phyloP scores from a whole-genome alignment of 768 basidiomycete species.

The Kwoniella dendrophila region DNA sequence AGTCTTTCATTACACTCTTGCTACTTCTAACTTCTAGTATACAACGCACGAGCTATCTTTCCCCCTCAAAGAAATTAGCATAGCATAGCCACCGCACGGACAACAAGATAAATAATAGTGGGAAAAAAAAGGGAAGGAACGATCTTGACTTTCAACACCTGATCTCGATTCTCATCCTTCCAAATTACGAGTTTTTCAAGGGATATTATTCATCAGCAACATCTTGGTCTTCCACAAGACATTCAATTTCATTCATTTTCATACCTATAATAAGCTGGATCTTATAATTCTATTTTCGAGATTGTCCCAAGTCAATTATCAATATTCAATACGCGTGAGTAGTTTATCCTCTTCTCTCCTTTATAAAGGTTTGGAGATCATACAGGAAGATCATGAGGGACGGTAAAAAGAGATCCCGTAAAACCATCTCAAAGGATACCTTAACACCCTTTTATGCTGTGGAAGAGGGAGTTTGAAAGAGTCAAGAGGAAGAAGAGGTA shows the following conservation, averaged over 20 bases:
- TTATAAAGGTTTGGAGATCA: too few relatives aligned
- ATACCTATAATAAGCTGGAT: background rate
- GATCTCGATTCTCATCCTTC: background rate
- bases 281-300: background rate
- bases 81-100: conserved; percentile 9
- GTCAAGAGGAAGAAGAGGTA: too few relatives aligned
- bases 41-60: background rate
- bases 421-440: too few relatives aligned
- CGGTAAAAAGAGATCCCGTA: too few relatives aligned
- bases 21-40: background rate
- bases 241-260: too few relatives aligned
- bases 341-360: background rate
- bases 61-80: background rate
- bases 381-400: too few relatives aligned
- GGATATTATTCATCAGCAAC: background rate
- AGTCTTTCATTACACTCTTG: background rate
- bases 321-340: background rate
- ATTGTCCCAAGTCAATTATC: too few relatives aligned
- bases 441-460: too few relatives aligned
- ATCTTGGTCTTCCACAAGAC: too few relatives aligned
- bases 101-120: background rate
- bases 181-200: background rate
- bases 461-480: too few relatives aligned
- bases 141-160: background rate
- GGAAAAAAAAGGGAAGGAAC: background rate